Evolutionary conservation across 2,329 filamentous ascomycete species (phyloP).

Genomic region (Aspergillus fumigatiaffinis): DNA sequence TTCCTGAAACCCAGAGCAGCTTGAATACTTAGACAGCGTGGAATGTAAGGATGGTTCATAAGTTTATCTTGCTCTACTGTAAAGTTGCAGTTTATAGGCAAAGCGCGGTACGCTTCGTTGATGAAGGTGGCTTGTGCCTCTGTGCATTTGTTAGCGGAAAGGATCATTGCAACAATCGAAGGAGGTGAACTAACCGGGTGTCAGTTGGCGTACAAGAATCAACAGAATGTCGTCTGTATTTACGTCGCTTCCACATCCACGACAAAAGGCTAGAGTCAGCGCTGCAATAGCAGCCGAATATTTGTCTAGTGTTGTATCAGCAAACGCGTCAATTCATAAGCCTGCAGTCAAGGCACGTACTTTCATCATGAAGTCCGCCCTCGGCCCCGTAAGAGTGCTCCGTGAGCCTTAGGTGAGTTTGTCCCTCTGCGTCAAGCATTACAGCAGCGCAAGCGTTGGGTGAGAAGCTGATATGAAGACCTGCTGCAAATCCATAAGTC

Average conservation of each 20-base stretch:
- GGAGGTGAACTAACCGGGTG: constrained; percentile 37
- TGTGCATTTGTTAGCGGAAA: constrained; percentile 28
- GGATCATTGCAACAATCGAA: constrained; percentile 27
- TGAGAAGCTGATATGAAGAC: constrained; percentile 40
- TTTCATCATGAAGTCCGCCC: constrained; percentile 34
- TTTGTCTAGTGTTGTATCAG: constrained; percentile 27
- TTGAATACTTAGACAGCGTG: constrained; percentile 73
- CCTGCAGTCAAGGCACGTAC: constrained; percentile 21
- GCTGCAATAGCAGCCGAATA: constrained; percentile 56
- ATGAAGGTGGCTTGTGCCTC: constrained; percentile 62
- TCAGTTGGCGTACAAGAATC: constrained; percentile 53
- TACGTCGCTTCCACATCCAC: constrained; percentile 44
- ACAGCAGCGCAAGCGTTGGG: constrained; percentile 42
- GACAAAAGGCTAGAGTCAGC: constrained; percentile 53
- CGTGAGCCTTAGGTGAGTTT: constrained; percentile 37
- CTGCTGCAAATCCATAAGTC: constrained; percentile 20
- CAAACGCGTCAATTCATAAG: not conserved
- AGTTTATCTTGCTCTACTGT: constrained; percentile 73
- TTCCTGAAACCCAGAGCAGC: constrained; percentile 72
- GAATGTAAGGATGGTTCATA: constrained; percentile 67
- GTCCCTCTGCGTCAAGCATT: constrained; percentile 35
- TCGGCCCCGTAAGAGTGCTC: constrained; percentile 38
- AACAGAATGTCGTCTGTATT: constrained; percentile 70
- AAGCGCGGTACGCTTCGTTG: constrained; percentile 62
- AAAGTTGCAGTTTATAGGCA: constrained; percentile 76